Percentiles rank a stretch among this genome's conserved stretches.
Evolutionary conservation across 148 eudicot genomes (phyloP).

Genomic region (Arctostaphylos glauca): DNA sequence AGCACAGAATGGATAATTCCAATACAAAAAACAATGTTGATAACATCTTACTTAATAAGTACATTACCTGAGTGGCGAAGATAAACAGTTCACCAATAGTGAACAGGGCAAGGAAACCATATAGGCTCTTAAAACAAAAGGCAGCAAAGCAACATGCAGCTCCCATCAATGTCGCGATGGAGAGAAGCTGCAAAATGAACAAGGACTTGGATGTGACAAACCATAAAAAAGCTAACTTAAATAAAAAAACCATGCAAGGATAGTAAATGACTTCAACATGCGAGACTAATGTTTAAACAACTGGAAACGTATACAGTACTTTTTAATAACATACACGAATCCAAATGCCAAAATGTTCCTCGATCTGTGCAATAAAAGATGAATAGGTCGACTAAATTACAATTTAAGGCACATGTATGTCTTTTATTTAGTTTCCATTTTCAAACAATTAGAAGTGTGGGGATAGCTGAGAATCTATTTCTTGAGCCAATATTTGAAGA

Average conservation of each 20-base stretch:
- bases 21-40: background rate
- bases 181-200: slow-evolving; percentile 64
- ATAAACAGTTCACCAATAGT: slow-evolving; percentile 79
- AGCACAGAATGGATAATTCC: background rate
- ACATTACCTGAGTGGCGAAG: slow-evolving; percentile 87
- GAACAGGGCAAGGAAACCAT: slow-evolving; percentile 60
- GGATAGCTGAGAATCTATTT: background rate
- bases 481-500: background rate
- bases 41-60: background rate
- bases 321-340: background rate
- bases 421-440: background rate
- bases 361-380: background rate
- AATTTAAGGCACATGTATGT: background rate
- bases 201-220: slow-evolving; percentile 13
- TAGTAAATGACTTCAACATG: background rate
- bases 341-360: background rate
- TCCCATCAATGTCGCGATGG: slow-evolving; percentile 69
- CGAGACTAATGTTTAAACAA: background rate
- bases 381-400: background rate
- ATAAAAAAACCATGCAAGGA: background rate
- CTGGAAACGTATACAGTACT: background rate
- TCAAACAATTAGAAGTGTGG: background rate
- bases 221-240: background rate
- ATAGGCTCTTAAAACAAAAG: slow-evolving; percentile 69
- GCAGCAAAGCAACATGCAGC: slow-evolving; percentile 80